A percentile compares a stretch with the other conserved stretches of the same genome.
Conservation (phyloP, 208 protist species). For the Acanthamoeba triangularis region DNA sequence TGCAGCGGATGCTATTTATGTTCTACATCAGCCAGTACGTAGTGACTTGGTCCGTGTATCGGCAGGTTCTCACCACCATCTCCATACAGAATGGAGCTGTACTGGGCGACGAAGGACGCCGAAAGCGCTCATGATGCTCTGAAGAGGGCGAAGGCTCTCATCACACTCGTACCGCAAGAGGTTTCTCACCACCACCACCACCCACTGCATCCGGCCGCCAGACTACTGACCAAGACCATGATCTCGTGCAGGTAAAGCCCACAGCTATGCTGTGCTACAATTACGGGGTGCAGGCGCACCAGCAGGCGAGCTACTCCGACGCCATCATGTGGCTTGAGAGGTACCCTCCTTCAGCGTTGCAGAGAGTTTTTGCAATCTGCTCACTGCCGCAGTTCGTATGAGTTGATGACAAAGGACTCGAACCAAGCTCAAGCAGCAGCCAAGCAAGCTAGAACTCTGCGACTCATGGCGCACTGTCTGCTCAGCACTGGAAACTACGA, state of each 20-base stretch:
- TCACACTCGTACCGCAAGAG: background rate
- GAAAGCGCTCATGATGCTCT: background rate
- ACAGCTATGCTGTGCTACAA: slow-evolving; percentile 52
- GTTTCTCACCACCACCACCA: background rate
- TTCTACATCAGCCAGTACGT: slow-evolving; percentile 27
- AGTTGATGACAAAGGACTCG: background rate
- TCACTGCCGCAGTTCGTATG: slow-evolving; percentile 6
- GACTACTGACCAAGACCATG: background rate
- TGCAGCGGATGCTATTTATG: background rate
- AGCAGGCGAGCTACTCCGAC: background rate
- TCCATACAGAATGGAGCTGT: background rate
- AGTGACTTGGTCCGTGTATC: background rate
- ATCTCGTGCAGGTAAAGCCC: background rate
- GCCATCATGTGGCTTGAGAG: slow-evolving; percentile 35
- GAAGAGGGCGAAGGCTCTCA: background rate
- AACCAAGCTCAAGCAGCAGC: background rate
- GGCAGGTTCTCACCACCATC: background rate
- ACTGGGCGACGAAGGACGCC: background rate
- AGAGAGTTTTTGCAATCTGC: background rate
- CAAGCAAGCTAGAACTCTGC: slow-evolving; percentile 37
- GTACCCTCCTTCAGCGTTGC: background rate
- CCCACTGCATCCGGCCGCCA: too few relatives aligned
- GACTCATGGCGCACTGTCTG: slow-evolving; percentile 50
- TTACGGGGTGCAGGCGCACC: slow-evolving; percentile 30
- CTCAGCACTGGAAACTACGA: background rate